phyloP scores from a whole-genome alignment of 2,329 filamentous ascomycete genomes.

The Neocatenulostroma microsporum region DNA sequence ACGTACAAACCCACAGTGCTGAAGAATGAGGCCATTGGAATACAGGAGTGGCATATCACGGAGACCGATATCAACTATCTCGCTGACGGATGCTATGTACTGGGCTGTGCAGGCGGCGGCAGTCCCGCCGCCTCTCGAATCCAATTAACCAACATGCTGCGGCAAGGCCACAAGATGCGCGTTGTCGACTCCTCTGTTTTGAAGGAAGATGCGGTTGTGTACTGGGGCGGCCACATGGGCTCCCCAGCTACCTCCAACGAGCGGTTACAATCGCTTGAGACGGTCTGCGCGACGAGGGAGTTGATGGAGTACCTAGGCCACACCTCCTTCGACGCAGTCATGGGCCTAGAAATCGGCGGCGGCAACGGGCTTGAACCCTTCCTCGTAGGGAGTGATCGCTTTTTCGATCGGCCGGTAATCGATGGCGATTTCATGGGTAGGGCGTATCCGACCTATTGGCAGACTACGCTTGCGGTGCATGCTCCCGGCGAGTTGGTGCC shows the following conservation, averaged over 20 bases:
- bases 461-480: slow-evolving; percentile 40
- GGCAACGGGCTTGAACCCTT: slow-evolving; percentile 55
- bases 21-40: slow-evolving; percentile 37
- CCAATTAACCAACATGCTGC: slow-evolving; percentile 45
- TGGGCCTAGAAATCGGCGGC: slow-evolving; percentile 60
- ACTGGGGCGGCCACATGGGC: slow-evolving; percentile 51
- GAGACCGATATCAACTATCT: slow-evolving; percentile 54
- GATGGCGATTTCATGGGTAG: slow-evolving; percentile 43
- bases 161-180: slow-evolving; percentile 43
- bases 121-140: slow-evolving; percentile 48
- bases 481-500: slow-evolving; percentile 35
- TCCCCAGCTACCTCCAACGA: slow-evolving; percentile 55
- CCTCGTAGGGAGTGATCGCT: slow-evolving; percentile 47
- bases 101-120: slow-evolving; percentile 55
- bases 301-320: slow-evolving; percentile 46
- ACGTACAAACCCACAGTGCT: slow-evolving; percentile 39
- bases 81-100: slow-evolving; percentile 52
- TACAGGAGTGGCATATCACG: slow-evolving; percentile 46
- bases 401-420: slow-evolving; percentile 40
- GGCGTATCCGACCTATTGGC: slow-evolving; percentile 41
- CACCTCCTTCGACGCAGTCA: slow-evolving; percentile 48
- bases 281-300: slow-evolving; percentile 33
- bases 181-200: slow-evolving; percentile 48
- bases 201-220: slow-evolving; percentile 45
- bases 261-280: slow-evolving; percentile 51